Evolutionary conservation across 768 basidiomycete species (phyloP), one percentile per base, ranked within the genome.

Genomic region (Pisolithus orientalis): DNA sequence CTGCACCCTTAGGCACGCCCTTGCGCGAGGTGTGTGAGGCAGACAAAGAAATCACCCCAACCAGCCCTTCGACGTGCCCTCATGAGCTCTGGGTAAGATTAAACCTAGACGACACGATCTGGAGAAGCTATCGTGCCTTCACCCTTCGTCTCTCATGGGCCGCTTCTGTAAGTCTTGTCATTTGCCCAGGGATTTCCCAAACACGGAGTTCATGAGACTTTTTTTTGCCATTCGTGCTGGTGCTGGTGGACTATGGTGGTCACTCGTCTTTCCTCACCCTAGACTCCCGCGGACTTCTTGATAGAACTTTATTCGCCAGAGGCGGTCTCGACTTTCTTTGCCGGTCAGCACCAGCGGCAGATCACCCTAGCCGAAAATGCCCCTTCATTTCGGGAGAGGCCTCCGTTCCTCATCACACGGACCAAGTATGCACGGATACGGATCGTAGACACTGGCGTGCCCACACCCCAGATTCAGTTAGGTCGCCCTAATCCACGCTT

Each of bases 401-500:
- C 34, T 34, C 13, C 34, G 21, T 21, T 21, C 29, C 21, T 48
- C 45, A 50, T 48, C 39, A 75, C 74, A 24, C 76, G 79, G 42
- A 58, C 65, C 7, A 74, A 74, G 57, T 84, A 80, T 56, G 86
- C 83, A 7, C 79, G 81, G 13, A 72, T 87, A 38, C 79, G 79
- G 27, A 65, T 76, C 31, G 70, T 80, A 1, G 68, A 80, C 63
- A 72, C 74, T 3, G 82, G 83, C 31, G 71, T 86, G 28, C 72
- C 70, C 53, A 72, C 73, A 2, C 80, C 80, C 24, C 24, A 46
- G 3, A 31, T 16, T 31, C 49, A 47, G 44, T 54, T 47, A 47
- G 57, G 32, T 40, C 57, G 29, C 11, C 24, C 44, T 14, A 48
- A 56, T 54, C 32, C 29, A 58, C 50, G 16, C 11, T 27, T 51